A percentile compares a stretch with the other conserved stretches of the same genome.
Conservation (phyloP, 2,329 filamentous ascomycete genomes). For the Ambrosiella cleistominuta region DNA sequence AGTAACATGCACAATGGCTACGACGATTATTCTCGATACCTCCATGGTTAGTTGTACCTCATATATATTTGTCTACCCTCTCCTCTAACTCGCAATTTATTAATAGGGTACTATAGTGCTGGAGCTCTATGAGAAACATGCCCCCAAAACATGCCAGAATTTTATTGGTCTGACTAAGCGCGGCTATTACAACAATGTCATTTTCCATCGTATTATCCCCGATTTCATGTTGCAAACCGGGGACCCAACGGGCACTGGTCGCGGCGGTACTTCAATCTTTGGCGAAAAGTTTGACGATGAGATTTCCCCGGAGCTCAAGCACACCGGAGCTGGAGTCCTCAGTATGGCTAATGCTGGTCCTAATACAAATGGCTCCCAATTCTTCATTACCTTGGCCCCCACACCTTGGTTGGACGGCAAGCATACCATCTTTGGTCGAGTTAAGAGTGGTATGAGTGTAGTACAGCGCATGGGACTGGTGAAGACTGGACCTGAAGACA, state of each 20-base stretch:
- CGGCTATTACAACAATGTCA: conserved; percentile 71
- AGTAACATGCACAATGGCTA: no score
- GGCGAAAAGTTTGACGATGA: conserved; percentile 92
- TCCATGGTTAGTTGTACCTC: no score
- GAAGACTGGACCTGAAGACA: conserved; percentile 64
- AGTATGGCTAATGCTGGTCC: conserved; percentile 93
- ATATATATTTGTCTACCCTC: background rate
- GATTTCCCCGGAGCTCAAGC: conserved; percentile 59
- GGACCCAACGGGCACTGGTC: conserved; percentile 83
- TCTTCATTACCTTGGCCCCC: conserved; percentile 86
- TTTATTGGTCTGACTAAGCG: conserved; percentile 63
- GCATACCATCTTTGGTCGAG: conserved; percentile 88
- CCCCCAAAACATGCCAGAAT: conserved; percentile 77
- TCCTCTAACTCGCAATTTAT: conserved; percentile 5
- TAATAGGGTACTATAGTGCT: conserved; percentile 61
- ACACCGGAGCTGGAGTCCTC: conserved; percentile 83
- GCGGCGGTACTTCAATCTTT: conserved; percentile 77
- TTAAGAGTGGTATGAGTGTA: conserved; percentile 67
- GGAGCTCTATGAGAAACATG: conserved; percentile 81
- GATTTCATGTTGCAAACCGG: conserved; percentile 95
- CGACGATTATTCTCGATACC: no score
- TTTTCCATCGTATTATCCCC: conserved; percentile 90
- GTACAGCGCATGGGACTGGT: conserved; percentile 78
- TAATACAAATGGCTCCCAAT: conserved; percentile 87
- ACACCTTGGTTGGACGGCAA: conserved; percentile 95